These are phyloP conservation scores for Penicillium thymicola DNA, from an alignment of 2,329 filamentous ascomycete species.

Conservation along the genomic window DNA sequence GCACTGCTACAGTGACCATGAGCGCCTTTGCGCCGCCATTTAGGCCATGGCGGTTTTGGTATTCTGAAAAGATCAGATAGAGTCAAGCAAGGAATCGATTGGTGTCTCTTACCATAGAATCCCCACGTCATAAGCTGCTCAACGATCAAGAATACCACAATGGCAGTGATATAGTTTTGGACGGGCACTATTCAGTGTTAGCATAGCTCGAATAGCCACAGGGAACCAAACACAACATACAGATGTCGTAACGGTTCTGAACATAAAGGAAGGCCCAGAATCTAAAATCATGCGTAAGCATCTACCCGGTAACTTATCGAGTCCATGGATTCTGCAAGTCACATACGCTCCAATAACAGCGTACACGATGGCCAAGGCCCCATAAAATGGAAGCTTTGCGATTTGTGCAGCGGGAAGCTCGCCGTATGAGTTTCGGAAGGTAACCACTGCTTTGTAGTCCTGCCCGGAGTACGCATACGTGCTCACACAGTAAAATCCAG, in stretches of 20 bases:
- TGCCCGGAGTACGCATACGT: constrained; percentile 66
- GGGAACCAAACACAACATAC: constrained; percentile 49
- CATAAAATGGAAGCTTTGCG: constrained; percentile 95
- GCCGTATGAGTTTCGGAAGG: constrained; percentile 94
- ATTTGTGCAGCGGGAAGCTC: constrained; percentile 95
- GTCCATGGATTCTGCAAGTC: background rate
- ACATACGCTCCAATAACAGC: constrained; percentile 72
- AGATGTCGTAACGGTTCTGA: constrained; percentile 87
- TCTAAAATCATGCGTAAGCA: constrained; percentile 40
- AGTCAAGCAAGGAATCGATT: background rate
- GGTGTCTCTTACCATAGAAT: constrained; percentile 69
- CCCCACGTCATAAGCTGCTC: constrained; percentile 99
- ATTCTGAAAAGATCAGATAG: constrained; percentile 60
- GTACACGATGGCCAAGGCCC: constrained; percentile 89
- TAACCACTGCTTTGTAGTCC: constrained; percentile 76
- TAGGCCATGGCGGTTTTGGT: constrained; percentile 83
- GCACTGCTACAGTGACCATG: constrained; percentile 83
- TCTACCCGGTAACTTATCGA: background rate
- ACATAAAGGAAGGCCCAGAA: constrained; percentile 96
- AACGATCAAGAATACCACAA: constrained; percentile 86
- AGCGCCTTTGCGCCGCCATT: constrained; percentile 79
- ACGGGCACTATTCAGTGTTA: constrained; percentile 67
- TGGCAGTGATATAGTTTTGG: constrained; percentile 98
- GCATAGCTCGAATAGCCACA: constrained; percentile 11
- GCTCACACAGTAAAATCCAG: constrained; percentile 92